Evolutionary conservation across 495 filamentous ascomycete species (phyloP).

Genomic region (Aspergillus nanangensis): DNA sequence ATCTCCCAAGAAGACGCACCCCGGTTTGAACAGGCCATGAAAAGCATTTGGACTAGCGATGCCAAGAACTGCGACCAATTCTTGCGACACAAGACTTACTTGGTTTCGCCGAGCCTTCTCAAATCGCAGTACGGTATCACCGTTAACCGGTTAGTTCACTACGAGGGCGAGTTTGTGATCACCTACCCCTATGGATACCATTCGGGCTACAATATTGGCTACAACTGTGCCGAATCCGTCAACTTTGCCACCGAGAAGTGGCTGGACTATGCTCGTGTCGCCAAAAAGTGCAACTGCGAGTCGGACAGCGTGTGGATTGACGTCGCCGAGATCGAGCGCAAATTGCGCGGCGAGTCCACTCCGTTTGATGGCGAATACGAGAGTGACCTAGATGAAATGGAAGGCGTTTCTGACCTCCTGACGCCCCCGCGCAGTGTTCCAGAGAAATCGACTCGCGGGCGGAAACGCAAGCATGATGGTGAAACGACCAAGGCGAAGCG

Average conservation of each 20-base stretch:
- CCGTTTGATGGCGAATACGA: constrained; percentile 74
- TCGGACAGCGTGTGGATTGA: constrained; percentile 98
- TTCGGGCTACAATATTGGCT: constrained; percentile 95
- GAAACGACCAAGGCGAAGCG: constrained; percentile 66
- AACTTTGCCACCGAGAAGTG: constrained; percentile 96
- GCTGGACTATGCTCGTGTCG: constrained; percentile 90
- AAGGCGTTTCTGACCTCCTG: constrained; percentile 61
- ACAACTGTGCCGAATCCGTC: constrained; percentile 98
- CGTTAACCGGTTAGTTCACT: constrained; percentile 92
- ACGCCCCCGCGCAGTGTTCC: constrained; percentile 75
- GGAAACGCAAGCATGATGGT: constrained; percentile 60
- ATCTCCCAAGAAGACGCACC: constrained; percentile 96
- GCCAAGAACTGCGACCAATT: constrained; percentile 98
- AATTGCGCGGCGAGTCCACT: constrained; percentile 84
- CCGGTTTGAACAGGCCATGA: constrained; percentile 92
- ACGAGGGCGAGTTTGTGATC: constrained; percentile 97
- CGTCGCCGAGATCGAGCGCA: constrained; percentile 89
- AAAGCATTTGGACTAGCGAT: constrained; percentile 88
- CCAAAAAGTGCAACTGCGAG: constrained; percentile 96
- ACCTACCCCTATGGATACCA: constrained; percentile 99
- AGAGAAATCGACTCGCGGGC: constrained; percentile 55
- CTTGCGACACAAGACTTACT: constrained; percentile 93
- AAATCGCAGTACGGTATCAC: constrained; percentile 86
- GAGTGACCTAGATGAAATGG: constrained; percentile 59
- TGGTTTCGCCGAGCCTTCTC: constrained; percentile 89